phyloP scores from a whole-genome alignment of 805 yeast species.

The Brettanomyces bruxellensis region DNA sequence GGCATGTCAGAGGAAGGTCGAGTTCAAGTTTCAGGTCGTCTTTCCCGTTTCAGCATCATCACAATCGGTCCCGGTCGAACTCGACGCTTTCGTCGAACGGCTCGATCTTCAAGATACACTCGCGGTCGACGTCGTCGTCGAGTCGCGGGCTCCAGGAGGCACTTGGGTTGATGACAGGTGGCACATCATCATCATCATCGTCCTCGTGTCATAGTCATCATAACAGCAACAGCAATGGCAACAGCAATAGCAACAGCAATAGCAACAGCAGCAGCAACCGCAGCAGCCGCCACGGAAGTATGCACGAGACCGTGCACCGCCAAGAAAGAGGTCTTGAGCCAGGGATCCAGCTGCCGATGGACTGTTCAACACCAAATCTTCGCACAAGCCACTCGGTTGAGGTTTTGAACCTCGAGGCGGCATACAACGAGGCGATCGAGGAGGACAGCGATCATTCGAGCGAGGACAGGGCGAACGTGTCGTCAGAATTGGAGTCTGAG shows the following conservation, averaged over 20 bases:
- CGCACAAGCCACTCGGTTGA: background rate
- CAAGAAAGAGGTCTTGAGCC: background rate
- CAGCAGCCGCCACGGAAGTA: background rate
- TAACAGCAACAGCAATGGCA: conserved; percentile 3
- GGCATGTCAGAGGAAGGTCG: conserved; percentile 14
- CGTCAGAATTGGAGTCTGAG: background rate
- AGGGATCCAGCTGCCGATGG: background rate
- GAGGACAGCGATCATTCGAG: conserved; percentile 3
- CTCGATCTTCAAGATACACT: conserved; percentile 3
- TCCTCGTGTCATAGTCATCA: conserved; percentile 1
- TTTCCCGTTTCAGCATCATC: background rate
- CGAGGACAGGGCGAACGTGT: background rate
- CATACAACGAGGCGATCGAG: background rate
- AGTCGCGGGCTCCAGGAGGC: conserved; percentile 1
- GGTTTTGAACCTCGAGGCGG: background rate
- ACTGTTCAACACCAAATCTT: conserved; percentile 1
- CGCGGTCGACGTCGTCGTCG: background rate
- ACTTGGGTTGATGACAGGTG: background rate
- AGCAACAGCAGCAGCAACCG: background rate
- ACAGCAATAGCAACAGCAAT: background rate
- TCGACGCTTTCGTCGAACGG: conserved; percentile 1
- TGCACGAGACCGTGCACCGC: background rate
- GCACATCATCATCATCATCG: background rate
- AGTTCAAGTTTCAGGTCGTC: conserved; percentile 12
- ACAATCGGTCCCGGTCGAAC: background rate